Evolutionary conservation across 1,284 basidiomycete genomes (phyloP).

Genomic region (Microbotryum saponariae): DNA sequence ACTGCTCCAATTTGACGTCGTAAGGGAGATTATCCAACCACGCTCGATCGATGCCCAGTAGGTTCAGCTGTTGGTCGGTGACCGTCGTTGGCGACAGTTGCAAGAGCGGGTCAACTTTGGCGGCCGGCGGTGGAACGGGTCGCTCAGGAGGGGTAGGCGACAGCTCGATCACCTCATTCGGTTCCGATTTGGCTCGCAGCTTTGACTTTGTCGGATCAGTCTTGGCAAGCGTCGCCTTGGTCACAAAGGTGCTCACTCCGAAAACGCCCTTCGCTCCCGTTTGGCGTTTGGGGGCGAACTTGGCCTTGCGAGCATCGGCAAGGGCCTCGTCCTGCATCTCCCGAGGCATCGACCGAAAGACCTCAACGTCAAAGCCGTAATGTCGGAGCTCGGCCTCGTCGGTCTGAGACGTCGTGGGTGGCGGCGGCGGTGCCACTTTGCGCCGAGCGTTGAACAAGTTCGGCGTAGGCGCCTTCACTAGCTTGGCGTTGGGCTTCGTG

Average conservation of each 20-base stretch:
- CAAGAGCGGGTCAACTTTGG: not conserved
- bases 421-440: not conserved
- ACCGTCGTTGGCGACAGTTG: not conserved
- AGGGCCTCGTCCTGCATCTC: constrained; percentile 10
- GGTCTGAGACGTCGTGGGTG: constrained; percentile 5
- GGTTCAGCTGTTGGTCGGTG: constrained; percentile 13
- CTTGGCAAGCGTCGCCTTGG: not conserved
- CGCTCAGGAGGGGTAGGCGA: not conserved
- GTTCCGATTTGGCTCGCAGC: constrained; percentile 13
- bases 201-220: not conserved
- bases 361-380: constrained; percentile 23
- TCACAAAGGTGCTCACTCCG: constrained; percentile 8
- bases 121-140: constrained; percentile 7
- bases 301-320: constrained; percentile 4
- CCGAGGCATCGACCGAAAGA: constrained; percentile 7
- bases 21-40: constrained; percentile 11
- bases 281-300: not conserved
- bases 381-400: constrained; percentile 13
- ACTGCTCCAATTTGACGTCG: constrained; percentile 8
- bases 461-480: not conserved
- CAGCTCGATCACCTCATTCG: constrained; percentile 6
- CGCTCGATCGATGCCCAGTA: constrained; percentile 11
- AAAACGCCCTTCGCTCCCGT: not conserved
- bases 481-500: not conserved
- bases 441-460: not conserved